These are phyloP conservation scores for Ampelomyces quisqualis DNA, from an alignment of 2,329 filamentous ascomycete species.

Conservation along the genomic window DNA sequence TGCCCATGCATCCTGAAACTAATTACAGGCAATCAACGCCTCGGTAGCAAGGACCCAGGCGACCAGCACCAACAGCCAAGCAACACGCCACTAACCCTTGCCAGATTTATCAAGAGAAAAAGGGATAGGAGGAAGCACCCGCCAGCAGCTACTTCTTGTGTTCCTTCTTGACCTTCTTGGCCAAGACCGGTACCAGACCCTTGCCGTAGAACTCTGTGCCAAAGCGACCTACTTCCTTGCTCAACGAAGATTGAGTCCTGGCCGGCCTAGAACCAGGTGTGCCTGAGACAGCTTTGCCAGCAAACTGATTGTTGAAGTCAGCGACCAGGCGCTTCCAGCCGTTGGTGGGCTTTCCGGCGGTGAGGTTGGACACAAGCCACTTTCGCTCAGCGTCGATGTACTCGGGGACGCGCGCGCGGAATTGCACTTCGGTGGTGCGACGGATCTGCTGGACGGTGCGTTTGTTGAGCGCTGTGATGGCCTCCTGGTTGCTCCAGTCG, in stretches of 20 bases:
- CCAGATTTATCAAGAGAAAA: background rate
- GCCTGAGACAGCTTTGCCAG: conserved; percentile 15
- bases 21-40: background rate
- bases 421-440: conserved; percentile 28
- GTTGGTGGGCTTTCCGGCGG: conserved; percentile 19
- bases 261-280: conserved; percentile 9
- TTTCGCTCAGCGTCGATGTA: conserved; percentile 25
- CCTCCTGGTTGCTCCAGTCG: conserved; percentile 30
- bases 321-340: conserved; percentile 29
- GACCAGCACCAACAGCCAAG: background rate
- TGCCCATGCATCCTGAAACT: no score
- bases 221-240: conserved; percentile 35
- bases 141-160: conserved; percentile 2
- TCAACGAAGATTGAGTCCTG: conserved; percentile 25
- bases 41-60: no score
- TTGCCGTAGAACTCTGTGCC: conserved; percentile 22
- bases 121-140: background rate
- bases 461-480: conserved; percentile 33
- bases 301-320: conserved; percentile 27
- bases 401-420: conserved; percentile 23
- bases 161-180: conserved; percentile 6
- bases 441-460: conserved; percentile 36
- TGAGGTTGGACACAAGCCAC: conserved; percentile 28
- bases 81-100: background rate
- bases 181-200: conserved; percentile 22